Evolutionary conservation across 2,329 filamentous ascomycete species (phyloP).

Genomic region (Penicillium rolfsii): DNA sequence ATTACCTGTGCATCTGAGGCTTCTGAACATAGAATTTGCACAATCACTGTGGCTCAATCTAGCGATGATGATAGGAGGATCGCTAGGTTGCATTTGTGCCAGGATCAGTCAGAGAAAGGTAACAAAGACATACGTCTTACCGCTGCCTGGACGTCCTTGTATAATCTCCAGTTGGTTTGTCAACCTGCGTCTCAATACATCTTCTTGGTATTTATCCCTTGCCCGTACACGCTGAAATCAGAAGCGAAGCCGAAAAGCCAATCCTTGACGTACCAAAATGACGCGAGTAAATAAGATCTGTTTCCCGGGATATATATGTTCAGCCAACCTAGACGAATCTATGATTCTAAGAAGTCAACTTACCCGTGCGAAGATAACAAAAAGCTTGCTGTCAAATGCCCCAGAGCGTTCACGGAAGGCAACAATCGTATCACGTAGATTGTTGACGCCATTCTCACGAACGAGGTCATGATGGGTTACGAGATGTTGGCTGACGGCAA

Average conservation of each 20-base stretch:
- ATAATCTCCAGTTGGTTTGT: slow-evolving; percentile 73
- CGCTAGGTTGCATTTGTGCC: slow-evolving; percentile 57
- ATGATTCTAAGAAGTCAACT: not conserved
- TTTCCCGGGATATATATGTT: not conserved
- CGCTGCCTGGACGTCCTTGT: slow-evolving; percentile 79
- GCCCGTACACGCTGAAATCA: slow-evolving; percentile 65
- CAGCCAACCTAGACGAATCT: not conserved
- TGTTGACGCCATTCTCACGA: slow-evolving; percentile 72
- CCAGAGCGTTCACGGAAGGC: slow-evolving; percentile 56
- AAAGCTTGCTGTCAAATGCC: slow-evolving; percentile 61
- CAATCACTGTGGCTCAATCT: not conserved
- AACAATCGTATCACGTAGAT: slow-evolving; percentile 68
- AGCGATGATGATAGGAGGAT: slow-evolving; percentile 74
- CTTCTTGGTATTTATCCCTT: slow-evolving; percentile 72
- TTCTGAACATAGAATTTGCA: not conserved
- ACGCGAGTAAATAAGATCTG: slow-evolving; percentile 70
- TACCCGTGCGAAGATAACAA: slow-evolving; percentile 73
- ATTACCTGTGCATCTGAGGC: not conserved
- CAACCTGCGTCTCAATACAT: slow-evolving; percentile 70
- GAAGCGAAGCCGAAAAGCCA: slow-evolving; percentile 71
- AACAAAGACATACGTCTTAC: slow-evolving; percentile 82
- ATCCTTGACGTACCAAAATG: slow-evolving; percentile 63
- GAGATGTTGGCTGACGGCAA: slow-evolving; percentile 43
- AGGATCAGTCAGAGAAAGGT: slow-evolving; percentile 69
- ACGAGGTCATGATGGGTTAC: slow-evolving; percentile 74